Evolutionary conservation across 129 eudicot genomes (phyloP).

Genomic region (Helianthus annuus): HanXRQr2.0-SUNRISE NC_035438.2:131531429-131531928

Average conservation of each 20-base stretch:
- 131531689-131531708: slow-evolving; percentile 98
- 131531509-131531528: slow-evolving; percentile 10
- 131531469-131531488: slow-evolving; percentile 92
- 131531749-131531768: neutral
- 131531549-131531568: neutral
- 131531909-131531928: too few species aligned
- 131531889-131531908: too few species aligned
- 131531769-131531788: neutral
- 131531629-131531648: slow-evolving; percentile 98
- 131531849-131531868: too few species aligned
- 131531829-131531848: neutral
- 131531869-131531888: too few species aligned
- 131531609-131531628: slow-evolving; percentile 80
- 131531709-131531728: slow-evolving; percentile 83
- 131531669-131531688: slow-evolving; percentile 85
- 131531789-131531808: neutral
- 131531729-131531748: slow-evolving; percentile 71
- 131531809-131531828: neutral
- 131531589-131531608: slow-evolving; percentile 85
- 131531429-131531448: slow-evolving; percentile 98
- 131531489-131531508: slow-evolving; percentile 93
- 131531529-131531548: neutral
- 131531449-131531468: slow-evolving; percentile 89
- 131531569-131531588: slow-evolving; percentile 5
- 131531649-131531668: slow-evolving; percentile 99